phyloP scores from a whole-genome alignment of 768 basidiomycete genomes.

The Imleria badia region DNA sequence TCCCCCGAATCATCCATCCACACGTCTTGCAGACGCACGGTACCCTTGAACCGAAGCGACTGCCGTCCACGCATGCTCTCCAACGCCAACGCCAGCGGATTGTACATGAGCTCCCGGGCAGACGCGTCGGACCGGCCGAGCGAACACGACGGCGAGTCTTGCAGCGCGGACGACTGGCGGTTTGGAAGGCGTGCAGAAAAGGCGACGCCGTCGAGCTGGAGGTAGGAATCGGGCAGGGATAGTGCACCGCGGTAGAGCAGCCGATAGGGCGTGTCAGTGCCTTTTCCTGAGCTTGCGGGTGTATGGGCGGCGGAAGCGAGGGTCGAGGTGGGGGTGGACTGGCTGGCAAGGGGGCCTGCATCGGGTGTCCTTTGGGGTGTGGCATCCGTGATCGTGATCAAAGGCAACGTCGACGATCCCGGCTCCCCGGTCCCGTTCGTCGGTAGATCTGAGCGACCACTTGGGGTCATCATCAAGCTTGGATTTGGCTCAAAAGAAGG shows the following conservation, averaged over 20 bases:
- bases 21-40: constrained; percentile 50
- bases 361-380: constrained; percentile 20
- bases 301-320: not conserved
- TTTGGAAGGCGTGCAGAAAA: constrained; percentile 53
- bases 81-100: constrained; percentile 67
- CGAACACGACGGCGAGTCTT: constrained; percentile 25
- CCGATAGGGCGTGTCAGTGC: constrained; percentile 34
- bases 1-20: constrained; percentile 61
- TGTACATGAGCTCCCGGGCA: constrained; percentile 50
- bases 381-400: constrained; percentile 16
- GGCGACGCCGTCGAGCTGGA: constrained; percentile 71
- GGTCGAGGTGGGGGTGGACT: constrained; percentile 5
- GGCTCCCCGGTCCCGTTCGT: not conserved
- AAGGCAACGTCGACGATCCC: not conserved
- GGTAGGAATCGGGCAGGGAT: constrained; percentile 68
- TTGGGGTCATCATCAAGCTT: not conserved
- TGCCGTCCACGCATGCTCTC: constrained; percentile 81
- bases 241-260: constrained; percentile 76
- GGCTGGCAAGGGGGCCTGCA: not conserved
- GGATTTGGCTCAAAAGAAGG: too few relatives aligned
- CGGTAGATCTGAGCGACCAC: not conserved
- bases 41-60: constrained; percentile 57
- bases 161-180: constrained; percentile 25
- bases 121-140: constrained; percentile 26
- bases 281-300: constrained; percentile 1